These are phyloP conservation scores for Fusarium falciforme DNA, from an alignment of 2,329 filamentous ascomycete species.

Conservation along the genomic window DNA sequence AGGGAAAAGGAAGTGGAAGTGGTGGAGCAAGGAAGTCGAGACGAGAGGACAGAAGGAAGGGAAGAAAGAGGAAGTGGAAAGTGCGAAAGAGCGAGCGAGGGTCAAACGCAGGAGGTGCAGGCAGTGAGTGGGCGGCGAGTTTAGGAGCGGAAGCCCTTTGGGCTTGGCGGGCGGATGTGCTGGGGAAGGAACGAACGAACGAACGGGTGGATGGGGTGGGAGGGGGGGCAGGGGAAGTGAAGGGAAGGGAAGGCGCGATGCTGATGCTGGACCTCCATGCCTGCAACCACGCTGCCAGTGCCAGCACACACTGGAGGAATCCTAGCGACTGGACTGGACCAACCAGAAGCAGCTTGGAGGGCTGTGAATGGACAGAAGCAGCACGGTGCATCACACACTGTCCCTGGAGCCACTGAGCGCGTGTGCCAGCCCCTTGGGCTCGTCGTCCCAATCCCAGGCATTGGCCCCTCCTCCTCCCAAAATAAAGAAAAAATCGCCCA, in stretches of 20 bases:
- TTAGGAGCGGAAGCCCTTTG: conserved; percentile 16
- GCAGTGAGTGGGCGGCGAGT: conserved; percentile 14
- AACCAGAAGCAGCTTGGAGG: background rate
- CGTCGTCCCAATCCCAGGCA: conserved; percentile 4
- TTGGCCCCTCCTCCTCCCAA: background rate
- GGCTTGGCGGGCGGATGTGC: conserved; percentile 40
- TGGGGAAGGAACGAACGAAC: conserved; percentile 41
- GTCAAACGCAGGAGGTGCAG: conserved; percentile 28
- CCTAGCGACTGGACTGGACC: background rate
- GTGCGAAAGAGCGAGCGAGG: conserved; percentile 6
- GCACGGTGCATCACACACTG: conserved; percentile 35
- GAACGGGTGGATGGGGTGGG: conserved; percentile 26
- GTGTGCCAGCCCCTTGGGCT: conserved; percentile 32
- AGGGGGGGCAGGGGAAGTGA: background rate
- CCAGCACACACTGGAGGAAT: conserved; percentile 12
- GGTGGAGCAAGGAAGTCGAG: conserved; percentile 40
- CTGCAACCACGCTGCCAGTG: background rate
- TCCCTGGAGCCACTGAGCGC: conserved; percentile 25
- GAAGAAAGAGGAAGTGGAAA: conserved; percentile 39
- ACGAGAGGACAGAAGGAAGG: conserved; percentile 46
- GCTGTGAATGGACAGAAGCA: conserved; percentile 32
- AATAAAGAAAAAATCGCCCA: conserved; percentile 14
- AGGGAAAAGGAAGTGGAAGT: conserved; percentile 46
- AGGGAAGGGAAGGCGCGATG: conserved; percentile 21
- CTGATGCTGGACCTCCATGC: conserved; percentile 4